Evolutionary conservation across 2,329 filamentous ascomycete genomes (phyloP), one percentile per base, ranked within the genome.

Genomic region (Penicillium rolfsii): DNA sequence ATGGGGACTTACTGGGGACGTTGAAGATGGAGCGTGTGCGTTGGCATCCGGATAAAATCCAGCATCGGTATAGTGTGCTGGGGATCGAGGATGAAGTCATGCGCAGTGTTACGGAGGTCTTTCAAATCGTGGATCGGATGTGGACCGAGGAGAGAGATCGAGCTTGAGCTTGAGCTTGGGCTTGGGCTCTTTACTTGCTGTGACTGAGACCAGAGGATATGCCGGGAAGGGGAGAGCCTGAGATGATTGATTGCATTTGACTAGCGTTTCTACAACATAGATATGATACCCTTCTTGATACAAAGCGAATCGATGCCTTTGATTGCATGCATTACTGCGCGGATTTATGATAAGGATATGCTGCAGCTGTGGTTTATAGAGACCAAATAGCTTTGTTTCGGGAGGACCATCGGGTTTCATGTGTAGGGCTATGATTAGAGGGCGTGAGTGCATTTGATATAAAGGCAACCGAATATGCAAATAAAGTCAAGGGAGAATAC

Each of bases 31-130:
- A 99, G 80, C 87, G 95, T 55, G 88, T 98, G 19, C 84, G 93
- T 16, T 99, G 95, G 95, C 95, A 99, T 80, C 95, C 95, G 4
- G 95, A 99, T 79, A 99, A 98, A 82, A 90, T 98, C 58, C 92
- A 97, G 80, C 95, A 97, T 79, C 86, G 88, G 56, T 88, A 96
- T 62, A 91, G 92, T 3, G 87, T 85, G 0, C 80, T 86, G 61
- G 81, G 83, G 14, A 86, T 96, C 52, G 89, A 93, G 52, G 83
- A 87, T 26, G 83, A 83, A 3, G 86, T 91, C 3, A 88, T 96
- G 83, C 87, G 86, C 72, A 84, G 87, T 57, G 91, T 97, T 45
- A 99, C 94, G 11, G 90, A 91, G 6, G 89, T 97, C 9, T 99
- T 98, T 71, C 94, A 98, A 78, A 88, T 93, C 33, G 84, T 98